Evolutionary conservation across 2,329 filamentous ascomycete species (phyloP), one percentile per base, ranked within the genome.

Genomic region (Bipolaris cookei): DNA sequence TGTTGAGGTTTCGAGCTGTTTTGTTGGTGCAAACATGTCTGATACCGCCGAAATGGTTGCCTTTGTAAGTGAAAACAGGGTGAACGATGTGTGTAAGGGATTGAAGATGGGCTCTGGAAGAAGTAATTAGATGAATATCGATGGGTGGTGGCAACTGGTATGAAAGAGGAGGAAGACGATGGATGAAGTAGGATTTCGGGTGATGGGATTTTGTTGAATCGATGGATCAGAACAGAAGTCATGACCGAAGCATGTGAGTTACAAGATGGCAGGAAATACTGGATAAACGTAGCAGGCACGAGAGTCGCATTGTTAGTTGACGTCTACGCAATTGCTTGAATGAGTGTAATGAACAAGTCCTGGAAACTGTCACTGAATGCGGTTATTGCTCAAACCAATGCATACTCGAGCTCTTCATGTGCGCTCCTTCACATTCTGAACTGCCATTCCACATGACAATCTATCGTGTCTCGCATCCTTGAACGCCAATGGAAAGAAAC

Each of bases 21-120:
- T 35, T 6, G 46, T 35, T 28, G 46, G 23, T 34, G 21, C 23
- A 48, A 25, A 23, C 25, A 32, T 10, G 8, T 50, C 46, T 16
- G 32, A 23, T 35, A 16, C 39, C 18, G 44, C 44, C 41, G 39
- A 44, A 42, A 18, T 2, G 11, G 23, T 32, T 39, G 45, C n/a
- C 55, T 49, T 50, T 11, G 38, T 38, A 28, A 49, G 18, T 42
- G 44, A 28, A n/a, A n/a, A 18, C 10, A n/a, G 11, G 28, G 16
- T n/a, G 38, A 58, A 25, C 2, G 25, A 50, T 58, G 35, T 46
- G 23, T n/a, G 5, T 54, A 8, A 37, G 51, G n/a, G 21, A 18
- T 30, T 21, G 28, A 47, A 23, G 25, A 49, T 18, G 25, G 13
- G 13, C 20, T n/a, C 6, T 23, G 16, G 30, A 4, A 42, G 16